phyloP scores from a whole-genome alignment of 1,284 basidiomycete species.

The Blastosporella zonata region DNA sequence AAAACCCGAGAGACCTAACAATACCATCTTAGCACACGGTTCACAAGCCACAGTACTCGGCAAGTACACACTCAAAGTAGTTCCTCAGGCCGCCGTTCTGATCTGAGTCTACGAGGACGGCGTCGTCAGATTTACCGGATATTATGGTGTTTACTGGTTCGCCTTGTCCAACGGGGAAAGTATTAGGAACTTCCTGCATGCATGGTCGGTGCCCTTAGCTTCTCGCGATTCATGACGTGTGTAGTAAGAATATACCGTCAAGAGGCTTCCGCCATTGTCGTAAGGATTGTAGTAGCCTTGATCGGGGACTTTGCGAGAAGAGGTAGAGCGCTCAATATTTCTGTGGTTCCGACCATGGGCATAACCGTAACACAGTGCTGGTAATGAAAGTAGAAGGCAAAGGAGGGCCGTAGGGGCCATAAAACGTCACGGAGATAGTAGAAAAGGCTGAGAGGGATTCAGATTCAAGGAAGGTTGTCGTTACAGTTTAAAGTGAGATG shows the following conservation, averaged over 20 bases:
- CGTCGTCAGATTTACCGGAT: slow-evolving; percentile 74
- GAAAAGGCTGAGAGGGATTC: not conserved
- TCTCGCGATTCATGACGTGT: not conserved
- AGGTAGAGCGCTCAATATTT: slow-evolving; percentile 17
- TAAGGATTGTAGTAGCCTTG: slow-evolving; percentile 39
- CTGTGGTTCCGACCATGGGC: slow-evolving; percentile 10
- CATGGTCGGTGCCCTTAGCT: not conserved
- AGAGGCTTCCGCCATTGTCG: slow-evolving; percentile 36
- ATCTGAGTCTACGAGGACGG: slow-evolving; percentile 64
- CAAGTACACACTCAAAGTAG: slow-evolving; percentile 49
- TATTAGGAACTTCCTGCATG: slow-evolving; percentile 48
- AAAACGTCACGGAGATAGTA: not conserved
- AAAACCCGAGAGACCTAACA: slow-evolving; percentile 51
- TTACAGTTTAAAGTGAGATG: slow-evolving; percentile 1
- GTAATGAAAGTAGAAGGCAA: slow-evolving; percentile 22
- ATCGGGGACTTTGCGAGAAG: slow-evolving; percentile 32
- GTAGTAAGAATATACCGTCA: slow-evolving; percentile 34
- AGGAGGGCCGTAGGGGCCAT: slow-evolving; percentile 21
- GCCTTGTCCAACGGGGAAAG: slow-evolving; percentile 74
- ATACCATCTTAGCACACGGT: not conserved
- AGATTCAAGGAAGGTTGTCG: not conserved
- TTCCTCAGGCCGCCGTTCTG: slow-evolving; percentile 76
- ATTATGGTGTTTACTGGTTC: slow-evolving; percentile 91
- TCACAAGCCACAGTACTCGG: not conserved
- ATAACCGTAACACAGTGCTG: slow-evolving; percentile 18